Evolutionary conservation across 768 basidiomycete genomes (phyloP).

Genomic region (Boletus reticuloceps): DNA sequence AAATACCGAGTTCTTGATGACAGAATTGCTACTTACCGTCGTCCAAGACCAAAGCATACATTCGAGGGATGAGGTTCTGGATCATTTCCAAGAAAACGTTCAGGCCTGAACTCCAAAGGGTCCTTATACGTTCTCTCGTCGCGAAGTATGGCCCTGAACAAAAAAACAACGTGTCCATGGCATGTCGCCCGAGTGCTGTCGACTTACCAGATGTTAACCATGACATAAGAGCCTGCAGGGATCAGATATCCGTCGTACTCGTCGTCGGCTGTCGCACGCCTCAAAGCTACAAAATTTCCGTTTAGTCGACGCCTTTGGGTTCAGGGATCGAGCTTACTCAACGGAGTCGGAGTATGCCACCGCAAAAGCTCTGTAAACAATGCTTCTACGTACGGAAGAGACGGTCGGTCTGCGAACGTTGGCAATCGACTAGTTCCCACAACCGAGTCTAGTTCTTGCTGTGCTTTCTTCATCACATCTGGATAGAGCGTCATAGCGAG

Average conservation of each 20-base stretch:
- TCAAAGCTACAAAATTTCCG: constrained; percentile 3
- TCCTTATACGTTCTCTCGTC: constrained; percentile 15
- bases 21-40: constrained; percentile 3
- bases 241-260: constrained; percentile 22
- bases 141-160: constrained; percentile 17
- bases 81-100: constrained; percentile 20
- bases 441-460: constrained; percentile 25
- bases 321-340: neutral
- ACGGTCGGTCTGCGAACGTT: constrained; percentile 21
- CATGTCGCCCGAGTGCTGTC: no score
- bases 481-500: constrained; percentile 32
- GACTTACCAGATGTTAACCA: constrained; percentile 19
- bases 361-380: constrained; percentile 23
- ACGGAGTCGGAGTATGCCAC: constrained; percentile 18
- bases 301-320: neutral
- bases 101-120: constrained; percentile 20
- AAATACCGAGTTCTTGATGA: neutral
- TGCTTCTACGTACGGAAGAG: constrained; percentile 29
- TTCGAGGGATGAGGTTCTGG: constrained; percentile 14
- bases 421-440: constrained; percentile 24
- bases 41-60: constrained; percentile 18
- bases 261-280: constrained; percentile 9
- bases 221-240: constrained; percentile 12
- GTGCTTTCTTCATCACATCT: constrained; percentile 23
- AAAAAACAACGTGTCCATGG: no score